These are phyloP conservation scores for Scedosporium apiospermum DNA, from an alignment of 2,329 filamentous ascomycete genomes.

Conservation along the genomic window DNA sequence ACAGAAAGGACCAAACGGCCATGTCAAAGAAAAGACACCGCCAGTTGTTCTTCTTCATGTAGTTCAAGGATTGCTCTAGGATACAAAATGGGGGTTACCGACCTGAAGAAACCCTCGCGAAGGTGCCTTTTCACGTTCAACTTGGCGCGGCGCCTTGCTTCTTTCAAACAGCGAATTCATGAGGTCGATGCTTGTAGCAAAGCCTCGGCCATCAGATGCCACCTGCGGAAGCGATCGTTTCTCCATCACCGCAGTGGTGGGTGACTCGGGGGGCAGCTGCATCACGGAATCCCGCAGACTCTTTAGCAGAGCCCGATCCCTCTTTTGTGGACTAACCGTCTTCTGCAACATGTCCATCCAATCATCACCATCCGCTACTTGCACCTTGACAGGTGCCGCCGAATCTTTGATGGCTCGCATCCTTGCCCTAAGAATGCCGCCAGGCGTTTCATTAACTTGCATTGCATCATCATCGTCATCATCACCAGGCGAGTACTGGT, in stretches of 20 bases:
- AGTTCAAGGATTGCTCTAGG: not conserved
- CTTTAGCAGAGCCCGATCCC: slow-evolving; percentile 67
- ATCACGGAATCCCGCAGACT: slow-evolving; percentile 44
- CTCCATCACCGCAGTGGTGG: slow-evolving; percentile 10
- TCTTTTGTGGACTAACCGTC: slow-evolving; percentile 88
- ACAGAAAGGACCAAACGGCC: not conserved
- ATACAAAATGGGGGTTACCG: slow-evolving; percentile 43
- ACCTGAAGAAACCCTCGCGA: slow-evolving; percentile 76
- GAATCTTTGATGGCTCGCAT: slow-evolving; percentile 55
- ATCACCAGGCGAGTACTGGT: slow-evolving; percentile 45
- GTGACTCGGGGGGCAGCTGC: slow-evolving; percentile 1
- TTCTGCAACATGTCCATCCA: slow-evolving; percentile 92
- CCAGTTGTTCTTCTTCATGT: not conserved
- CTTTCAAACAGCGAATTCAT: slow-evolving; percentile 91
- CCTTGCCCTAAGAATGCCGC: slow-evolving; percentile 52
- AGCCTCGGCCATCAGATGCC: slow-evolving; percentile 39
- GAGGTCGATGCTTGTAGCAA: slow-evolving; percentile 84
- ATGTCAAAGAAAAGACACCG: not conserved
- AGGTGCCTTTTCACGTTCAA: slow-evolving; percentile 39
- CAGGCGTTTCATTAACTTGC: slow-evolving; percentile 42
- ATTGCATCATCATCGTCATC: slow-evolving; percentile 36
- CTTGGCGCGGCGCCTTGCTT: slow-evolving; percentile 48
- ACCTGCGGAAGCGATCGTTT: not conserved
- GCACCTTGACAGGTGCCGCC: slow-evolving; percentile 46
- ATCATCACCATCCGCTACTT: slow-evolving; percentile 63